Evolutionary conservation across 306 rosid species (phyloP).

Genomic region (Glycyrrhiza uralensis): DNA sequence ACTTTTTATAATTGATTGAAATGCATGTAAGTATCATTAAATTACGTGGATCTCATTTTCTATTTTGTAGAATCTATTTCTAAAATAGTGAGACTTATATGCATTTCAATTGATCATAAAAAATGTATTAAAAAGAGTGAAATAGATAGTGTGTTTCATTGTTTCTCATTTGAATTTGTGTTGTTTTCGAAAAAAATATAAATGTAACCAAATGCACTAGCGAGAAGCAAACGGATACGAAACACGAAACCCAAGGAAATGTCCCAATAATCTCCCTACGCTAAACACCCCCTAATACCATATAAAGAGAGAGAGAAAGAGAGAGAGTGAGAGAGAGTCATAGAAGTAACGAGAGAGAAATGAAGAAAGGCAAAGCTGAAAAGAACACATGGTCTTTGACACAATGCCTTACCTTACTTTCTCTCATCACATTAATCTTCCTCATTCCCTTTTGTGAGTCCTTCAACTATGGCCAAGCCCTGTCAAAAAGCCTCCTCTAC

Average conservation of each 20-base stretch:
- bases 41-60: no score
- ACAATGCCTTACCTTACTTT: slow-evolving; percentile 33
- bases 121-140: no score
- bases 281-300: no score
- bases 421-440: slow-evolving; percentile 28
- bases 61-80: no score
- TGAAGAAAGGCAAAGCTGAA: slow-evolving; percentile 36
- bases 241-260: background rate
- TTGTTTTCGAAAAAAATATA: no score
- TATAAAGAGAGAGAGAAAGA: background rate
- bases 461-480: slow-evolving; percentile 56
- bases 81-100: no score
- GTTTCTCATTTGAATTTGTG: background rate
- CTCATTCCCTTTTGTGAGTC: slow-evolving; percentile 37
- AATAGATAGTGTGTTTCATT: no score
- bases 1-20: no score
- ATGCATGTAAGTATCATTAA: no score
- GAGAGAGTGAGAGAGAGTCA: background rate
- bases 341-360: background rate
- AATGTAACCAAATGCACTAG: background rate
- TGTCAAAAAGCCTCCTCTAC: slow-evolving; percentile 72
- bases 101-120: no score
- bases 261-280: background rate
- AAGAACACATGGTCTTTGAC: slow-evolving; percentile 10
- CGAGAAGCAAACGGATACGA: background rate